Percentiles rank a stretch among this genome's conserved stretches.
Conservation (phyloP, 495 filamentous ascomycete genomes). For the Neurospora cerealis region DNA sequence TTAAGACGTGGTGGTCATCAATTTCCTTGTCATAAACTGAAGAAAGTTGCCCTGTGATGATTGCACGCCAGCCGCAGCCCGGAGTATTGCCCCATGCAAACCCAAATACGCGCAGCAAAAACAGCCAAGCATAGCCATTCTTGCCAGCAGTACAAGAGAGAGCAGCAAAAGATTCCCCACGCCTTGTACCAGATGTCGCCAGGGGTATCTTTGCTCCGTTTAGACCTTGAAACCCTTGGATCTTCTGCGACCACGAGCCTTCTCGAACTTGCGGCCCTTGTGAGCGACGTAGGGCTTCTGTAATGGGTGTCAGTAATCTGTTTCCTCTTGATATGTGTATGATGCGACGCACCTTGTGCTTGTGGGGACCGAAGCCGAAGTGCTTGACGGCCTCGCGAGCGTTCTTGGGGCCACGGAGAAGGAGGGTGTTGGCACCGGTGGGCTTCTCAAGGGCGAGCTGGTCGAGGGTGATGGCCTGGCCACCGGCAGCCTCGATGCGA, state of each 20-base stretch:
- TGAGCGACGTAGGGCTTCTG: slow-evolving; percentile 92
- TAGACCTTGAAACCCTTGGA: slow-evolving; percentile 99
- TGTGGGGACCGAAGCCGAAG: slow-evolving; percentile 96
- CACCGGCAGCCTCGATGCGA: slow-evolving; percentile 83
- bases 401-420: slow-evolving; percentile 96
- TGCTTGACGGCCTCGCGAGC: slow-evolving; percentile 95
- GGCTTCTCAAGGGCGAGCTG: slow-evolving; percentile 89
- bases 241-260: slow-evolving; percentile 91
- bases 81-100: neutral
- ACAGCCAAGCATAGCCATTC: neutral
- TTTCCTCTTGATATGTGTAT: neutral
- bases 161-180: slow-evolving; percentile 8
- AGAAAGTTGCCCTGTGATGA: neutral
- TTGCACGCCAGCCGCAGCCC: neutral
- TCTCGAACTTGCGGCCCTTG: slow-evolving; percentile 99
- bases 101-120: neutral
- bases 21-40: neutral
- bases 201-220: slow-evolving; percentile 20
- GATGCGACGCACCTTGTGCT: slow-evolving; percentile 67
- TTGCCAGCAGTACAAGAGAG: neutral
- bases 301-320: slow-evolving; percentile 22
- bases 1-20: neutral
- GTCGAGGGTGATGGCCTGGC: slow-evolving; percentile 88
- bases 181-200: slow-evolving; percentile 4
- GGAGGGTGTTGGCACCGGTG: slow-evolving; percentile 86